Evolutionary conservation across 768 basidiomycete genomes (phyloP), one percentile per base, ranked within the genome.

Genomic region (Mycena maculata): DNA sequence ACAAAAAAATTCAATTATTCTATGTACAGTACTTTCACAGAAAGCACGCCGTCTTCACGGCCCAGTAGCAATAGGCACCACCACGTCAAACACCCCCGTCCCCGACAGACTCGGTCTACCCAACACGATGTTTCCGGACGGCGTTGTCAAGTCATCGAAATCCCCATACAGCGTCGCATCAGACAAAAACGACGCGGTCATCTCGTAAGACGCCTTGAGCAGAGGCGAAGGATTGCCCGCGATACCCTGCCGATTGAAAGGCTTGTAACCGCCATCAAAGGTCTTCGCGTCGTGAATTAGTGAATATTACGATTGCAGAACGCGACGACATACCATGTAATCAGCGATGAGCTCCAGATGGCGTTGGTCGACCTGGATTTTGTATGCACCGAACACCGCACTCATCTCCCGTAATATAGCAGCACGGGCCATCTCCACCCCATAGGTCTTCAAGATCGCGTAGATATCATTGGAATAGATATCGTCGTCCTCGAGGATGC

Each of bases 341-440:
- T 99, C 98, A 16, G 98, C 98, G 77, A 99, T 98, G 69, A 99
- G 85, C 73, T 97, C 95, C 52, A 99, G 84, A 82, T 99, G 98
- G 50, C 98, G 89, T 69, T 87, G 87, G 79, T 99, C 92, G 63
- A 99, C 97, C 65, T 93, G 93, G 73, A 99, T 99, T 75, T 91
- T 96, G 83, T 99, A 99, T 3, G 91, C 95, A 8, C 88, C 90
- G 79, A 99, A 99, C 45, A 99, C 95, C 22, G 89, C 90, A 53
- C 91, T 87, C 81, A 99, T 92, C 80, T 99, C 98, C 56, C 87
- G 87, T 71, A 99, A 85, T 76, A 99, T 97, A 10, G 93, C 89
- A 15, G 91, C 88, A 25, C 98, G 90, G 28, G 96, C 98, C 83
- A 96, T 96, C 81, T 99, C 98, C 13, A 99, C 96, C 38, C 98